A percentile compares a stretch with the other conserved stretches of the same genome.
Evolutionary conservation across 257 asterid genomes (phyloP).

Genomic region (Capsicum chinense): DNA sequence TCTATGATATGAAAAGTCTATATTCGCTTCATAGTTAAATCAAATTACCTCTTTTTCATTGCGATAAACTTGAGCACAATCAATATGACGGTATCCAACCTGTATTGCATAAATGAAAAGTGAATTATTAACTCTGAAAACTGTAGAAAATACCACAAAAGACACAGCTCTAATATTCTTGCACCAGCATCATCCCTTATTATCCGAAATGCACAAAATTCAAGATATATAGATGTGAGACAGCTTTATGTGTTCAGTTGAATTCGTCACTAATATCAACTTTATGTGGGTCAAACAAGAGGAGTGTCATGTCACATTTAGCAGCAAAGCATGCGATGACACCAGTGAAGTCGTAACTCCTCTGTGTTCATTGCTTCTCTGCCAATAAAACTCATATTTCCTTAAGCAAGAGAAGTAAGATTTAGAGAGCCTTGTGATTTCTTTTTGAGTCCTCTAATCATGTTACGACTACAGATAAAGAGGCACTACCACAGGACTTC

Average conservation of each 20-base stretch:
- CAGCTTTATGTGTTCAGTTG: conserved; percentile 43
- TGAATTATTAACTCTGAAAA: background rate
- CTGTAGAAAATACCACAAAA: background rate
- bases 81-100: conserved; percentile 46
- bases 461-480: no score
- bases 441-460: no score
- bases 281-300: conserved; percentile 92
- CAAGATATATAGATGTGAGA: no score
- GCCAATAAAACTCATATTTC: conserved; percentile 73
- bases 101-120: background rate
- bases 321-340: conserved; percentile 99
- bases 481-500: no score
- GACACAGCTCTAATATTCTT: background rate
- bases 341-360: conserved; percentile 97
- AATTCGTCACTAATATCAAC: conserved; percentile 97
- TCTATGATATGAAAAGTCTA: background rate
- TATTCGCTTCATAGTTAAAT: background rate
- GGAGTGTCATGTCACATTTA: conserved; percentile 87
- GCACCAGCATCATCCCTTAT: background rate
- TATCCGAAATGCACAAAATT: no score
- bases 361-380: conserved; percentile 89
- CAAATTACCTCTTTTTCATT: conserved; percentile 44
- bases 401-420: no score
- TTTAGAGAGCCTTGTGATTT: no score
- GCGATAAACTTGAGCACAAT: conserved; percentile 37